Base-by-base conservation (phyloP, 176 grass and related monocot genomes). In the Avena sativa region DNA sequence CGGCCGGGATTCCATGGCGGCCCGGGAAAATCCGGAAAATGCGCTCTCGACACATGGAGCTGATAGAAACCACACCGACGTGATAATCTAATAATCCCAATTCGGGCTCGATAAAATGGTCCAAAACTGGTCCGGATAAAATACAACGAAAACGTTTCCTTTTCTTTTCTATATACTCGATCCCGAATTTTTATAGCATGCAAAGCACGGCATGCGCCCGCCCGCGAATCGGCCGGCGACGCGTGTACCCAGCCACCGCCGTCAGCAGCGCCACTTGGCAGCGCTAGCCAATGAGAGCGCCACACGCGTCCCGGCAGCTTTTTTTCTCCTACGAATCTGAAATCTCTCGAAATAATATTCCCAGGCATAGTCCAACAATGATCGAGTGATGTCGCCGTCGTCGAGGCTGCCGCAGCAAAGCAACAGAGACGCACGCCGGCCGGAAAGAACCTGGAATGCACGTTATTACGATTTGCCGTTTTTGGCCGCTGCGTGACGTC, bases 201-300 rank as follows among this genome's bases (percentile, higher is more conserved):
- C 38, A 17, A 80, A 80, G 50, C 85, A 84, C 85, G 60, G 75
- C 49, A 12, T 15, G 10, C 21, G 12, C 64, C 6, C 2, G n/a
- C 0, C 25, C 0, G 20, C 21, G 4, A 55, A 49, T 60, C 3
- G 6, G 5, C 46, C 8, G 5, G 9, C 81, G 28, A 76, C 78
- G 51, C 83, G 88, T 89, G 88, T 59, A 21, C 87, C 81, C 64
- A 62, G 17, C 20, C 13, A 30, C 46, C 51, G 65, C 26, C 46
- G 30, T 15, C 51, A 0, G 16, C 58, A 26, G 50, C 16, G 80
- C 81, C 85, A 91, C 89, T 19, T 91, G 60, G 9, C 85, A 80
- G 4, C 15, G 2, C 4, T 0, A 0, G 2, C 89, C 81, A 85
- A 76, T 84, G 11, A 0, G 15, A 0, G 3, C 2, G 12, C 1